Evolutionary conservation across 2,329 filamentous ascomycete genomes (phyloP), one percentile per base, ranked within the genome.

Genomic region (Fulvia fulva): DNA sequence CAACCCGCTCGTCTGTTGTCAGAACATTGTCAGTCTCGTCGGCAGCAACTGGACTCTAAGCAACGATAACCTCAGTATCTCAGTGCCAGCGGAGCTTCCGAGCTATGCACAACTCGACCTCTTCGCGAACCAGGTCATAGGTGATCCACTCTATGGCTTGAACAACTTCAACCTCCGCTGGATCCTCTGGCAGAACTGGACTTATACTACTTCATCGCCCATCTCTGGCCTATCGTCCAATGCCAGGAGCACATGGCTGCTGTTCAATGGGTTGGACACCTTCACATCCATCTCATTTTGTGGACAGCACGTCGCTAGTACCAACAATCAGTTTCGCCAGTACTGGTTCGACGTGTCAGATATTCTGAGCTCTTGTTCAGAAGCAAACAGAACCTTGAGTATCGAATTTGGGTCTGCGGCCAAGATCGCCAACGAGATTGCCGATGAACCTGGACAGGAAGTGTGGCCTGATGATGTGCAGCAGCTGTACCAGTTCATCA

Each of bases 261-360:
- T 85, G 0, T 87, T 87, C 71, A 79, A 87, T 56, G 84, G 84
- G 6, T 74, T 87, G 1, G 84, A 87, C 62, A 87, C 84, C 0
- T 86, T 85, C 63, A 75, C 82, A 5, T 79, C 78, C 9, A 78
- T 87, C 47, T 74, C 76, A 6, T 74, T 87, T 34, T 87, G 84
- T 61, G 79, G 77, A 0, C 68, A 81, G 22, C 72, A 77, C 53
- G 77, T 87, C 3, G 83, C 80, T 1, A 76, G 76, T 6, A 85
- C 84, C 0, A 77, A 85, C 65, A 86, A 86, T 60, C 84, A 86
- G 66, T 87, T 87, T 64, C 76, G 83, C 1, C 83, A 87, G 65
- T 86, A 83, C 69, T 78, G 77, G 43, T 86, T 85, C 58, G 79
- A 86, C 50, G 75, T 86, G 2, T 80, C 82, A 0, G 65, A 74